phyloP scores from a whole-genome alignment of 2,329 filamentous ascomycete species.

The Hymenoscyphus albidus region DNA sequence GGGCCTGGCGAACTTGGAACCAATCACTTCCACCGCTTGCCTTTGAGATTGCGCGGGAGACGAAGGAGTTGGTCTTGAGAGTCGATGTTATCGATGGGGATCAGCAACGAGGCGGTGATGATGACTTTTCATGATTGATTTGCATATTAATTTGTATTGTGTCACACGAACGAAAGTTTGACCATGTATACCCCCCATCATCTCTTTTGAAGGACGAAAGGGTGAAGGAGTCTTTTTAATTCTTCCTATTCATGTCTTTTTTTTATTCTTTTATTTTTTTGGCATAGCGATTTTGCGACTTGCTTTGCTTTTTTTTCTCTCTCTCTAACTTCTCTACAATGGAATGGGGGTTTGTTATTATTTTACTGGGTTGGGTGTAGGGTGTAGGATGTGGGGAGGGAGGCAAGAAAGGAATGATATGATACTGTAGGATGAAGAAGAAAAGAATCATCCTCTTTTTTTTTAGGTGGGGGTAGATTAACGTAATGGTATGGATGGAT shows the following conservation, averaged over 20 bases:
- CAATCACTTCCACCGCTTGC: conserved; percentile 75
- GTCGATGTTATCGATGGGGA: conserved; percentile 39
- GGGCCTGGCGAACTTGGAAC: conserved; percentile 59
- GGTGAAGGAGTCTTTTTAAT: not conserved
- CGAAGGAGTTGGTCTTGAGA: conserved; percentile 64
- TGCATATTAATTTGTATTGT: too few species aligned
- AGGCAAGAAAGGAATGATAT: too few species aligned
- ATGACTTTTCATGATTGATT: conserved; percentile 31
- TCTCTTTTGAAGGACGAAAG: too few species aligned
- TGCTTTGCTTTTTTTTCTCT: too few species aligned
- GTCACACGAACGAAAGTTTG: too few species aligned
- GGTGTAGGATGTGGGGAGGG: too few species aligned
- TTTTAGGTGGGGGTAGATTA: too few species aligned
- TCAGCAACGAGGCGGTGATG: conserved; percentile 22
- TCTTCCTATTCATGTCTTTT: conserved; percentile 9
- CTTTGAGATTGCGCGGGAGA: conserved; percentile 81
- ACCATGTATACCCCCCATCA: not conserved
- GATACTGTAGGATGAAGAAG: too few species aligned
- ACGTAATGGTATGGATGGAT: too few species aligned
- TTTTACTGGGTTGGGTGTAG: not conserved
- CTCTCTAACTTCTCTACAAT: not conserved
- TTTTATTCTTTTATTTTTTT: conserved; percentile 9
- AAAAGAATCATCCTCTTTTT: too few species aligned
- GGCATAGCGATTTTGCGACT: conserved; percentile 13
- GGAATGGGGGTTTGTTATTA: not conserved